phyloP scores from a whole-genome alignment of 352 stramenopile genomes.

The Thraustochytrium sp. region DNA sequence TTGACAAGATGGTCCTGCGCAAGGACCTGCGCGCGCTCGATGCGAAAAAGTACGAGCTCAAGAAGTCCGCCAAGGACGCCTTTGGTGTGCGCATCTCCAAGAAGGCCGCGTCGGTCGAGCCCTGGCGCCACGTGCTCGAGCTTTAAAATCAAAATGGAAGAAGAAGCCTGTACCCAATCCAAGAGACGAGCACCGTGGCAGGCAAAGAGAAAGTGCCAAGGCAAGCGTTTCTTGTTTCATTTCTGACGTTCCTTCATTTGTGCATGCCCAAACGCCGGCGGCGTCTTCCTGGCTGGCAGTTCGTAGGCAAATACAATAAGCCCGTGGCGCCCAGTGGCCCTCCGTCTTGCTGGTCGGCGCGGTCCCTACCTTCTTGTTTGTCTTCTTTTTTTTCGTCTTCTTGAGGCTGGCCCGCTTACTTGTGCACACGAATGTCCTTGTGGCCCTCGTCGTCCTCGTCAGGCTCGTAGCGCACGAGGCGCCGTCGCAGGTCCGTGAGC shows the following conservation, averaged over 20 bases:
- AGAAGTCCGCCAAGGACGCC: conserved; percentile 1
- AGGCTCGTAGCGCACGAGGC: conserved; percentile 67
- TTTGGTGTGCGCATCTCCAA: conserved; percentile 10
- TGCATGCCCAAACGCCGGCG: no score
- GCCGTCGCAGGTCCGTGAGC: conserved; percentile 61
- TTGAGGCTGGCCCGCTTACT: neutral
- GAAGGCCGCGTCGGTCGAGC: neutral
- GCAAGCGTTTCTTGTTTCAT: neutral
- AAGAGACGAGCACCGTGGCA: neutral
- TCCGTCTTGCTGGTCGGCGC: no score
- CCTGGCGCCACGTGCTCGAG: neutral
- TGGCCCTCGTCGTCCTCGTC: conserved; percentile 57
- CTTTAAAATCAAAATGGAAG: no score
- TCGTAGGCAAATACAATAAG: no score
- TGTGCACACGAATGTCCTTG: conserved; percentile 51
- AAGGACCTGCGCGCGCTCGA: conserved; percentile 8
- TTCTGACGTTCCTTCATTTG: neutral
- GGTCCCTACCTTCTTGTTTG: no score
- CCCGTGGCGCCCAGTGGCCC: no score
- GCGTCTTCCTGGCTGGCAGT: no score
- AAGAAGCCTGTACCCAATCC: no score
- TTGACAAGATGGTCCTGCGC: neutral
- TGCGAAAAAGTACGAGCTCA: neutral
- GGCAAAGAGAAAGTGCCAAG: neutral
- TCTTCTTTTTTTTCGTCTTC: no score